Percentiles rank a stretch among this genome's conserved stretches.
These are phyloP conservation scores for Candida sanyiensis DNA, from an alignment of 805 yeast genomes.

Conservation along the genomic window DNA sequence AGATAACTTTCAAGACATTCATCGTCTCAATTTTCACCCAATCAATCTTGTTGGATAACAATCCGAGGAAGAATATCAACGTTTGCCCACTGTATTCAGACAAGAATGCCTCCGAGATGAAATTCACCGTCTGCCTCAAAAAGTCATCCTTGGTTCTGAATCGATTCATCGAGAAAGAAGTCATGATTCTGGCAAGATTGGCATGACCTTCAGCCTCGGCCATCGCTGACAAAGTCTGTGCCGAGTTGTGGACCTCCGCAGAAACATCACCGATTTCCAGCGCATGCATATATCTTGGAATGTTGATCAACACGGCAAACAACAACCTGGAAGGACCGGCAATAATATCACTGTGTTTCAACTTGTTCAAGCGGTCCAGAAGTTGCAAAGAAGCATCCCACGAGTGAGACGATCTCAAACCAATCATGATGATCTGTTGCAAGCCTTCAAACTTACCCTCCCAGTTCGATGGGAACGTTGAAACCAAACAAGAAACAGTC, in stretches of 20 bases:
- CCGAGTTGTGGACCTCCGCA: constrained; percentile 45
- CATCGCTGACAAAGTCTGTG: constrained; percentile 53
- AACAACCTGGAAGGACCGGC: constrained; percentile 67
- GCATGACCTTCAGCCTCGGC: constrained; percentile 52
- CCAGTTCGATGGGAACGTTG: constrained; percentile 93
- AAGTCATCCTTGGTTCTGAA: constrained; percentile 92
- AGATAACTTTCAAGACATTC: constrained; percentile 63
- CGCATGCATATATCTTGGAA: constrained; percentile 83
- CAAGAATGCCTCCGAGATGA: constrained; percentile 63
- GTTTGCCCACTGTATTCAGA: constrained; percentile 70
- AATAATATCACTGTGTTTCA: constrained; percentile 70
- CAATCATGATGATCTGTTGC: constrained; percentile 72
- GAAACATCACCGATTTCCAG: constrained; percentile 51
- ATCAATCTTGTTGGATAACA: constrained; percentile 64
- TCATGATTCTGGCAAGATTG: constrained; percentile 63
- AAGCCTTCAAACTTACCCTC: constrained; percentile 90
- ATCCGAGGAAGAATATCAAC: constrained; percentile 69
- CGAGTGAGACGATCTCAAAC: constrained; percentile 75
- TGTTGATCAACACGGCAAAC: constrained; percentile 65
- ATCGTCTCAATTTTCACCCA: constrained; percentile 84
- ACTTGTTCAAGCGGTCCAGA: constrained; percentile 60
- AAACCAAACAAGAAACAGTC: constrained; percentile 73
- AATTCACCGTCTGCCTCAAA: constrained; percentile 68
- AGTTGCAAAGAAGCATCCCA: constrained; percentile 73
- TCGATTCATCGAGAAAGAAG: constrained; percentile 68